Conservation (phyloP, 176 grass and related monocot genomes). For the Carex kokanica region DNA sequence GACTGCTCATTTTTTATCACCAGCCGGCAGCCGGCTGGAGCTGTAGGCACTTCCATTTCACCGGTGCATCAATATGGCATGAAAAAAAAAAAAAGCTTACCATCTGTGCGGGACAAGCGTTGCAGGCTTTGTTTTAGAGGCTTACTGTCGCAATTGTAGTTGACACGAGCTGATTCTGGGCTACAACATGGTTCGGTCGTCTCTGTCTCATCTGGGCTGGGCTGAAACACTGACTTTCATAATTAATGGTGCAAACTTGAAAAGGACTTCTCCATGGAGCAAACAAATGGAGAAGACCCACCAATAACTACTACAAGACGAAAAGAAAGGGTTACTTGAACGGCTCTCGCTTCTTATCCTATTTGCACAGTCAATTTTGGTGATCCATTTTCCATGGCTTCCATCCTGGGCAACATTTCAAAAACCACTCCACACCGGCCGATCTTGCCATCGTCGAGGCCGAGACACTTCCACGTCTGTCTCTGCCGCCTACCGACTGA, state of each 20-base stretch:
- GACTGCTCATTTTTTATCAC: too few relatives aligned
- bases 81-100: too few relatives aligned
- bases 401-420: neutral
- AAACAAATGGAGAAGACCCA: neutral
- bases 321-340: neutral
- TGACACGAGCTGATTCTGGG: neutral
- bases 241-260: neutral
- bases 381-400: slow-evolving; percentile 7
- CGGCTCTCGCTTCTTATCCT: slow-evolving; percentile 16
- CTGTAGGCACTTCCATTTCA: too few relatives aligned
- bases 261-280: neutral
- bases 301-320: neutral
- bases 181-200: neutral
- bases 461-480: slow-evolving; percentile 40
- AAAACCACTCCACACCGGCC: neutral
- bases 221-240: neutral
- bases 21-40: too few relatives aligned
- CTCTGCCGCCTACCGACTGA: slow-evolving; percentile 28
- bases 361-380: neutral
- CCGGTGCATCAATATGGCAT: too few relatives aligned
- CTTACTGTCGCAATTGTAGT: too few relatives aligned
- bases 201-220: neutral
- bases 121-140: too few relatives aligned
- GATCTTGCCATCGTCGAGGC: neutral
- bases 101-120: too few relatives aligned